Percentiles rank a stretch among this genome's conserved stretches.
phyloP scores from a whole-genome alignment of 768 basidiomycete genomes.

The Hortiboletus campestris region DNA sequence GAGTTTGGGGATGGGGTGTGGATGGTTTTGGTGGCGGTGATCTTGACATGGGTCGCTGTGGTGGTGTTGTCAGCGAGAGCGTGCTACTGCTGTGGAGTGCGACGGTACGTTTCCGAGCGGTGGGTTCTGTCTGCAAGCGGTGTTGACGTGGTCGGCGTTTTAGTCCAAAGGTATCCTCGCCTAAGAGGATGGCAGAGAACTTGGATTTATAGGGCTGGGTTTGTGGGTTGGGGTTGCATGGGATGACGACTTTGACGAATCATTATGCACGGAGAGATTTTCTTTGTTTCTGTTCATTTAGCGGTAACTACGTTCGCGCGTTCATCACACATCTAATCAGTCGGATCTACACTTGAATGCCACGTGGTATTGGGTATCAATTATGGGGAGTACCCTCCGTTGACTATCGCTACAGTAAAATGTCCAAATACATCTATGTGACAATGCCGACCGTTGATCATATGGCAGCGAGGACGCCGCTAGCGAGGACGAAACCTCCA shows the following conservation, averaged over 20 bases:
- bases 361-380: background rate
- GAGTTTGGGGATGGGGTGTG: constrained; percentile 68
- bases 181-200: constrained; percentile 4
- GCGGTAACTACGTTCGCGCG: too few species aligned
- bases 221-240: background rate
- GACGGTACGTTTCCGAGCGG: constrained; percentile 30
- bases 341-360: too few species aligned
- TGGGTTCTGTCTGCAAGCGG: background rate
- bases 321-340: background rate
- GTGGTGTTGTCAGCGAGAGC: constrained; percentile 59
- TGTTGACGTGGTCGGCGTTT: constrained; percentile 5
- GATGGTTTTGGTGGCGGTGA: constrained; percentile 60
- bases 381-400: background rate
- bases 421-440: constrained; percentile 10
- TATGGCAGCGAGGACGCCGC: constrained; percentile 19
- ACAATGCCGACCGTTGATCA: constrained; percentile 1
- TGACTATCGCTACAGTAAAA: constrained; percentile 16
- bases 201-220: background rate
- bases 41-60: constrained; percentile 59
- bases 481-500: constrained; percentile 21
- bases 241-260: background rate
- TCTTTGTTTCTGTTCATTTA: too few species aligned
- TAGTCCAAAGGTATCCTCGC: constrained; percentile 2
- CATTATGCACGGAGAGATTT: background rate
- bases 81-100: constrained; percentile 69